These are phyloP conservation scores for Mycena latifolia DNA, from an alignment of 768 basidiomycete genomes.

Conservation along the genomic window DNA sequence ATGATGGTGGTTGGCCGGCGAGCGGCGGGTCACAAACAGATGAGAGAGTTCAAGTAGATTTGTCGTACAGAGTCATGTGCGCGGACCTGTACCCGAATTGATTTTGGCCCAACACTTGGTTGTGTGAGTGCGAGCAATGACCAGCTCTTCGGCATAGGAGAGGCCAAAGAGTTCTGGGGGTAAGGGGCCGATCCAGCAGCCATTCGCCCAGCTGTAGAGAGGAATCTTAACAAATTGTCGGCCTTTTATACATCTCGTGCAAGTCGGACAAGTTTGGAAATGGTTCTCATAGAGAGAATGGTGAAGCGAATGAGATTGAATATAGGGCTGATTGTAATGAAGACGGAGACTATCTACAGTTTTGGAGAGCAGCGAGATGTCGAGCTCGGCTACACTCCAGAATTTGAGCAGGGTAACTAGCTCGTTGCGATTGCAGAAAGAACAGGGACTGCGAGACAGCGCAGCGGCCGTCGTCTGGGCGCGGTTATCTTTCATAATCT, in stretches of 20 bases:
- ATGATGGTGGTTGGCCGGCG: no score
- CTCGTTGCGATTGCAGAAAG: slow-evolving; percentile 31
- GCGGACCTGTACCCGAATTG: no score
- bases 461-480: slow-evolving; percentile 3
- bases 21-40: no score
- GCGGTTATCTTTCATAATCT: slow-evolving; percentile 30
- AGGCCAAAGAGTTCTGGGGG: no score
- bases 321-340: slow-evolving; percentile 15
- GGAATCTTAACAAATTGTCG: slow-evolving; percentile 21
- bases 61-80: no score
- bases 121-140: background rate
- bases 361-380: slow-evolving; percentile 7
- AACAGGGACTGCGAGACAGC: slow-evolving; percentile 5
- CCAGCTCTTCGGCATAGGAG: no score
- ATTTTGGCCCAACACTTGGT: no score
- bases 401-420: background rate
- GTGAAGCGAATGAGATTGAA: slow-evolving; percentile 26
- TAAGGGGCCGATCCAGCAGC: no score
- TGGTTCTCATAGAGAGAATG: background rate
- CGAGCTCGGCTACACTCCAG: slow-evolving; percentile 2
- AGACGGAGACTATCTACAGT: background rate
- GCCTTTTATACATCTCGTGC: slow-evolving; percentile 15
- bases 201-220: no score
- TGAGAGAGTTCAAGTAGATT: no score
- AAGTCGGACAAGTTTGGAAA: slow-evolving; percentile 20